Evolutionary conservation across 2,329 filamentous ascomycete species (phyloP), one percentile per base, ranked within the genome.

Genomic region (Zopfia rhizophila): DNA sequence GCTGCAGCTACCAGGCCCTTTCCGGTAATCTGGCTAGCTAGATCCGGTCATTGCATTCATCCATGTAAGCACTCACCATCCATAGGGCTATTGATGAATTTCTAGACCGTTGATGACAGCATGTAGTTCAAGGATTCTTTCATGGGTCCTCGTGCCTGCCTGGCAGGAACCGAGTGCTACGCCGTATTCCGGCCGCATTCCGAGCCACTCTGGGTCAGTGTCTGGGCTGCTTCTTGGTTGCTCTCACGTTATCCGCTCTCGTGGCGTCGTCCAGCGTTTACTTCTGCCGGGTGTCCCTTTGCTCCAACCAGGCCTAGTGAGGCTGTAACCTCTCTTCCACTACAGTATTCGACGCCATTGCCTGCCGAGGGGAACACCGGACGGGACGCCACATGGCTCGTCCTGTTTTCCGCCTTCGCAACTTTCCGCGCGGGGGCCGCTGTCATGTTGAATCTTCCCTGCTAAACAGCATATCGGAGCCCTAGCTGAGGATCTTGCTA

Each of bases 1-100:
- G 35, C 24, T 65, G 58, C 60, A 61, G 46, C 39, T 40, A 6
- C 47, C 48, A 50, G 61, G 40, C 39, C 49, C 48, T 27, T 17
- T 31, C 36, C 22, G 13, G 55, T 58, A 29, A 56, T 18, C n/a
- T 11, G 22, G 30, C 64, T 66, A 66, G 52, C 66, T 49, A 47
- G 32, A 59, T 61, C 43, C 56, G 55, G 51, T 48, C 16, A 19
- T 18, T 46, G 19, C 19, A n/a, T 38, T 44, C 35, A 52, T 48
- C 54, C 46, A 53, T 65, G 65, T 61, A 54, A 63, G 61, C 63
- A 61, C 43, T 49, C 49, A 45, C 48, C 53, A 56, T 58, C 50
- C 53, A 45, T 53, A 43, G 45, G 38, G 23, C 46, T 38, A n/a
- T 42, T 41, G 31, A 47, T 49, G 36, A 30, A 40, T 61, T 53